phyloP scores from a whole-genome alignment of 352 stramenopile species.

The Phytophthora chlamydospora region DNA sequence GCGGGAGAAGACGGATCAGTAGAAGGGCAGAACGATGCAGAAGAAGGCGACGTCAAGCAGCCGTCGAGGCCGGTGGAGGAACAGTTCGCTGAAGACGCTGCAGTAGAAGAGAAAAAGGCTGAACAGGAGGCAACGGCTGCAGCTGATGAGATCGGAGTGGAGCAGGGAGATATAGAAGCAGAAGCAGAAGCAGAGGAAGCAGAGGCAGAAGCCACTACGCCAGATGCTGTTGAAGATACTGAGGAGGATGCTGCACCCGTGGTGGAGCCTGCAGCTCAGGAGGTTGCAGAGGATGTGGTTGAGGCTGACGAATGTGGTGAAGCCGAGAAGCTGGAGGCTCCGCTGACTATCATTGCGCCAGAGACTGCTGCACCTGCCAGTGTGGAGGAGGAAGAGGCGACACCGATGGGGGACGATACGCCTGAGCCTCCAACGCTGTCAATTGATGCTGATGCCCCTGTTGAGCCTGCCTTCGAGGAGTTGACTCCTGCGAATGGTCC shows the following conservation, averaged over 20 bases:
- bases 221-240: background rate
- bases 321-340: conserved; percentile 13
- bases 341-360: conserved; percentile 19
- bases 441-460: conserved; percentile 15
- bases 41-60: conserved; percentile 6
- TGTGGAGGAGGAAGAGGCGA: conserved; percentile 9
- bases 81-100: background rate
- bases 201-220: background rate
- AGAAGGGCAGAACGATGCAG: conserved; percentile 11
- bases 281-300: conserved; percentile 1
- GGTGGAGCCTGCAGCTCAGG: background rate
- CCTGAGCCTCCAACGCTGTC: conserved; percentile 7
- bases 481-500: conserved; percentile 2
- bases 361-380: background rate
- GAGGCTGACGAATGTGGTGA: conserved; percentile 1
- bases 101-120: background rate
- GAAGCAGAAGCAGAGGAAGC: conserved; percentile 3
- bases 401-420: conserved; percentile 1
- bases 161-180: conserved; percentile 1
- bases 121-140: background rate
- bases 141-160: background rate
- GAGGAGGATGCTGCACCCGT: conserved; percentile 5
- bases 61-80: conserved; percentile 11
- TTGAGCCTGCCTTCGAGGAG: background rate
- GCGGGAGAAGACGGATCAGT: background rate